Percentiles rank a stretch among this genome's conserved stretches.
Conservation (phyloP, 768 basidiomycete genomes). For the Saitozyma sp. region DNA sequence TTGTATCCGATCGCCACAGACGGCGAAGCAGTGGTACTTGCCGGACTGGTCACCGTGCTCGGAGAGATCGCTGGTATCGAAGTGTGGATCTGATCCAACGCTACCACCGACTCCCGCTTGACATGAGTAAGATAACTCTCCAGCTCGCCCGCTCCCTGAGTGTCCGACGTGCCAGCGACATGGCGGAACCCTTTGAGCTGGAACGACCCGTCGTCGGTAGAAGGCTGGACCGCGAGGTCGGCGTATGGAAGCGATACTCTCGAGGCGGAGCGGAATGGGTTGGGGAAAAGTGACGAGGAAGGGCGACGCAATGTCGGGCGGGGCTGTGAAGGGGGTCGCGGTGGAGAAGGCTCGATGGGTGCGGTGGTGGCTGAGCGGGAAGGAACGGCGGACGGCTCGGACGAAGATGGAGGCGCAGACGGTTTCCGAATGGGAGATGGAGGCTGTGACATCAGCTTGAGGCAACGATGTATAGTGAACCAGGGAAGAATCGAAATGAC, state of each 20-base stretch:
- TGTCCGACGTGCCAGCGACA: slow-evolving; percentile 34
- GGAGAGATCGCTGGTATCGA: background rate
- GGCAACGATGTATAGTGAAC: no score
- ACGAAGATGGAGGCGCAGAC: no score
- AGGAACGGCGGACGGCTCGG: no score
- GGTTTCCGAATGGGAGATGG: no score
- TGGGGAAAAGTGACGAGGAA: slow-evolving; percentile 31
- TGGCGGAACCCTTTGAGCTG: slow-evolving; percentile 43
- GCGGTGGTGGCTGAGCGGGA: no score
- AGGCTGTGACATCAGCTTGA: no score
- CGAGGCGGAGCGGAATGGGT: slow-evolving; percentile 35
- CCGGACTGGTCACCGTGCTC: no score
- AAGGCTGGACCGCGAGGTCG: slow-evolving; percentile 13
- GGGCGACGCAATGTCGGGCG: slow-evolving; percentile 26
- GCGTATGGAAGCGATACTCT: slow-evolving; percentile 23
- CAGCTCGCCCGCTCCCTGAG: slow-evolving; percentile 14
- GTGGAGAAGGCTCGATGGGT: no score
- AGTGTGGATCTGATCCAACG: background rate
- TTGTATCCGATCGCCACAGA: no score
- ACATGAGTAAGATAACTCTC: slow-evolving; percentile 23
- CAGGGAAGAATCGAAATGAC: no score
- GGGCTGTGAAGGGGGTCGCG: background rate
- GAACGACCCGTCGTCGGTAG: slow-evolving; percentile 37
- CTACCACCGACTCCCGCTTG: slow-evolving; percentile 11
- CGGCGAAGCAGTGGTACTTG: no score